These are phyloP conservation scores for Malus hybrid DNA, from an alignment of 331 rosid genomes.

Conservation along the genomic window DNA sequence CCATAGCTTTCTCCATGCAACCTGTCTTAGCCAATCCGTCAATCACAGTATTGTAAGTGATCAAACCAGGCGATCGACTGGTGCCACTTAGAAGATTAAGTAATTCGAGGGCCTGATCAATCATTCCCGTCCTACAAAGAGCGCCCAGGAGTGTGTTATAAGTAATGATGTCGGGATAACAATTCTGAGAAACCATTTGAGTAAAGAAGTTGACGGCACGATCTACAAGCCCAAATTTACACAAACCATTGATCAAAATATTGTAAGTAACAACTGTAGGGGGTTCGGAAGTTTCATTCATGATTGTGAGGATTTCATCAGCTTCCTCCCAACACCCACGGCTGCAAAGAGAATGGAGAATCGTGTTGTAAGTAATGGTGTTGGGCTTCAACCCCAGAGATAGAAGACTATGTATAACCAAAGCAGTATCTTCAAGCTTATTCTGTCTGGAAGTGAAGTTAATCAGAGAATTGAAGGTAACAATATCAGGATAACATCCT, in stretches of 20 bases:
- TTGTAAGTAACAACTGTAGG: slow-evolving; percentile 70
- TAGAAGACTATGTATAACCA: slow-evolving; percentile 52
- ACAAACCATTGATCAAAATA: slow-evolving; percentile 65
- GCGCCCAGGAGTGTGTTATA: slow-evolving; percentile 76
- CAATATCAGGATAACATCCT: slow-evolving; percentile 81
- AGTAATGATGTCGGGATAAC: slow-evolving; percentile 76
- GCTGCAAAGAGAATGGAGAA: slow-evolving; percentile 65
- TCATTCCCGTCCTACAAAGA: slow-evolving; percentile 66
- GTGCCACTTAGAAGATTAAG: slow-evolving; percentile 42
- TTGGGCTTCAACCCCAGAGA: slow-evolving; percentile 53
- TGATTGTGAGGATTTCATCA: slow-evolving; percentile 57
- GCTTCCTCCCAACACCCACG: slow-evolving; percentile 64
- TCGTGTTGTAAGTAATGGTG: slow-evolving; percentile 67
- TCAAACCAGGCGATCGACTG: slow-evolving; percentile 58
- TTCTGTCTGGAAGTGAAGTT: slow-evolving; percentile 62
- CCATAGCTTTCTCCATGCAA: slow-evolving; percentile 50
- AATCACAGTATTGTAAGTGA: slow-evolving; percentile 65
- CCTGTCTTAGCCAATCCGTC: slow-evolving; percentile 57
- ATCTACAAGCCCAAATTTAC: slow-evolving; percentile 62
- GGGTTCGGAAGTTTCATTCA: slow-evolving; percentile 45
- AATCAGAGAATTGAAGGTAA: slow-evolving; percentile 65
- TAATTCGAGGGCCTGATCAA: slow-evolving; percentile 57
- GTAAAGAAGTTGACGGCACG: slow-evolving; percentile 56
- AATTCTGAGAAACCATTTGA: slow-evolving; percentile 51
- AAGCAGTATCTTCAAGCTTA: slow-evolving; percentile 47